Evolutionary conservation across 176 grass and related monocot genomes (phyloP).

Genomic region (Avena eriantha): DNA sequence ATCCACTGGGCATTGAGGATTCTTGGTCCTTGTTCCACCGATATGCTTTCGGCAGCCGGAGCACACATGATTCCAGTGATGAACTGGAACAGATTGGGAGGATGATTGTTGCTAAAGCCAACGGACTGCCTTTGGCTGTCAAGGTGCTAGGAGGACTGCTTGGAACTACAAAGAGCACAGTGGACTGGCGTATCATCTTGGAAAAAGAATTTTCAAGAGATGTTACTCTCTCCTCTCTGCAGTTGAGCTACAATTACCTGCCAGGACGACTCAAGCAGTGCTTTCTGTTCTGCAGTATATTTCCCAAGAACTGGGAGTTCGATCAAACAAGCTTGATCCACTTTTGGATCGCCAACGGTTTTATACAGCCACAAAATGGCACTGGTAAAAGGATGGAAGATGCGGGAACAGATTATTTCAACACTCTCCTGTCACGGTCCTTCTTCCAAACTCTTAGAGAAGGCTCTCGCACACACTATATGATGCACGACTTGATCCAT

Average conservation of each 20-base stretch:
- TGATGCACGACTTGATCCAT: constrained; percentile 1
- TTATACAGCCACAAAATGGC: background rate
- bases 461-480: background rate
- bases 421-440: background rate
- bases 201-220: background rate
- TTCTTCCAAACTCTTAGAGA: background rate
- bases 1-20: background rate
- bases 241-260: constrained; percentile 1
- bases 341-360: constrained; percentile 21
- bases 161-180: background rate
- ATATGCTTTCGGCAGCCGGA: background rate
- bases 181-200: background rate
- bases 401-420: background rate
- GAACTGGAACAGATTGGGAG: constrained; percentile 7
- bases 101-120: background rate
- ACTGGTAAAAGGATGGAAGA: background rate
- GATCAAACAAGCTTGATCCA: background rate
- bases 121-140: constrained; percentile 13
- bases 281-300: constrained; percentile 14
- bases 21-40: background rate
- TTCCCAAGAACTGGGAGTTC: constrained; percentile 28
- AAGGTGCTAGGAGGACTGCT: constrained; percentile 13
- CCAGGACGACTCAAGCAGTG: background rate
- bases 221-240: background rate
- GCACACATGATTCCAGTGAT: background rate